Percentiles rank a stretch among this genome's conserved stretches.
phyloP scores from a whole-genome alignment of 2,329 filamentous ascomycete species.

The Fusarium mundagurra region DNA sequence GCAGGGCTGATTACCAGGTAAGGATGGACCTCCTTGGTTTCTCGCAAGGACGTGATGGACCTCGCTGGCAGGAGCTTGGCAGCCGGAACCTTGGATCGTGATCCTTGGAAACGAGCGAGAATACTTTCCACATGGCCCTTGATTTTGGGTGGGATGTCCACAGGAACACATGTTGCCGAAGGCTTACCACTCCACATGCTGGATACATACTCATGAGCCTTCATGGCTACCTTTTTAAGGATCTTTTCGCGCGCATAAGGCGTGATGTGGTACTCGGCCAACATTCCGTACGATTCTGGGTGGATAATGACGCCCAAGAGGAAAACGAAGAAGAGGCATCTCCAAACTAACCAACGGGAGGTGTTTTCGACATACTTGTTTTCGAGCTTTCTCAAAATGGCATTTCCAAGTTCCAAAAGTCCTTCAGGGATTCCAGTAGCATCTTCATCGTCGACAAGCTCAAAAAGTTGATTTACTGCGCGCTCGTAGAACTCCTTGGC shows the following conservation, averaged over 20 bases:
- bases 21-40: constrained; percentile 81
- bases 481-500: constrained; percentile 89
- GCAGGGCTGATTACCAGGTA: constrained; percentile 83
- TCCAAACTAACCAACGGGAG: constrained; percentile 84
- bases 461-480: constrained; percentile 83
- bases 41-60: constrained; percentile 76
- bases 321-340: constrained; percentile 93
- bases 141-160: constrained; percentile 67
- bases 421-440: constrained; percentile 87
- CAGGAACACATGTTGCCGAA: constrained; percentile 61
- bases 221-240: constrained; percentile 80
- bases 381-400: constrained; percentile 81
- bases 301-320: constrained; percentile 85
- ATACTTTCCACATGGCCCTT: constrained; percentile 78
- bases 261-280: constrained; percentile 91
- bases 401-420: constrained; percentile 84
- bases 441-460: constrained; percentile 85
- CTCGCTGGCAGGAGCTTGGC: constrained; percentile 75
- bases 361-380: constrained; percentile 77
- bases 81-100: constrained; percentile 58
- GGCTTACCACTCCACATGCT: constrained; percentile 77
- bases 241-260: constrained; percentile 89
- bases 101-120: constrained; percentile 69
- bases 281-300: constrained; percentile 82
- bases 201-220: constrained; percentile 81